phyloP scores from a whole-genome alignment of 495 filamentous ascomycete genomes.

The Diplogelasinospora grovesii region DNA sequence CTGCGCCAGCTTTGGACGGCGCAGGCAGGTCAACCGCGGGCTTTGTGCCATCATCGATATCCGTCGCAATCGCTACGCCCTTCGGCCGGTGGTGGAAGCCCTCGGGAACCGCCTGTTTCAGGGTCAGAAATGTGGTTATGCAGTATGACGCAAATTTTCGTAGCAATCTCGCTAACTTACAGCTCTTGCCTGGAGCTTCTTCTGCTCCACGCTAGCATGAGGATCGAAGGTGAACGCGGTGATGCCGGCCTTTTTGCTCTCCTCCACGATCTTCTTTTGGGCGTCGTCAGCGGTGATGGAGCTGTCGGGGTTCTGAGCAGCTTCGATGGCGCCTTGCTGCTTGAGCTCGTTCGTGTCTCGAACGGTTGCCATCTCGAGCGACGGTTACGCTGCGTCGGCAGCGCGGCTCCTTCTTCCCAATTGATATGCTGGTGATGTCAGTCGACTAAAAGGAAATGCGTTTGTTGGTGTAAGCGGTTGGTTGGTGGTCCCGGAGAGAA shows the following conservation, averaged over 20 bases:
- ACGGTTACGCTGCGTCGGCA: slow-evolving; percentile 11
- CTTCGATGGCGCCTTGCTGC: slow-evolving; percentile 68
- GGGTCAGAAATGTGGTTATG: slow-evolving; percentile 7
- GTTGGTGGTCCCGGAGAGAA: no score
- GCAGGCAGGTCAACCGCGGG: slow-evolving; percentile 72
- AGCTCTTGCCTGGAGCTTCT: slow-evolving; percentile 67
- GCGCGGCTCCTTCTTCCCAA: slow-evolving; percentile 12
- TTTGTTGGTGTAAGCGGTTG: no score
- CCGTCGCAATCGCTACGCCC: slow-evolving; percentile 64
- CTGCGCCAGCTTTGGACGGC: slow-evolving; percentile 61
- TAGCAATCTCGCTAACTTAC: slow-evolving; percentile 49
- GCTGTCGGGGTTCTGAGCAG: slow-evolving; percentile 61
- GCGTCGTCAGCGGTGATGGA: slow-evolving; percentile 61
- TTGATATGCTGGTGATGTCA: slow-evolving; percentile 12
- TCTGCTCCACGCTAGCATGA: slow-evolving; percentile 74
- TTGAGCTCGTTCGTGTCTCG: slow-evolving; percentile 56
- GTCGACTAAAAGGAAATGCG: not conserved
- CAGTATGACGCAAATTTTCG: slow-evolving; percentile 1
- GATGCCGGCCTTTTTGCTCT: slow-evolving; percentile 68
- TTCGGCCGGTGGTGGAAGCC: slow-evolving; percentile 62
- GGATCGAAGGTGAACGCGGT: slow-evolving; percentile 83
- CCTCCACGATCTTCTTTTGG: slow-evolving; percentile 62
- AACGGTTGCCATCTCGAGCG: slow-evolving; percentile 33
- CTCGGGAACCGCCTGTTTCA: slow-evolving; percentile 37
- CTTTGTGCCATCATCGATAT: slow-evolving; percentile 63